Percentiles rank a stretch among this genome's conserved stretches.
These are phyloP conservation scores for Apiospora rasikravindrae DNA, from an alignment of 2,329 filamentous ascomycete species.

Conservation along the genomic window DNA sequence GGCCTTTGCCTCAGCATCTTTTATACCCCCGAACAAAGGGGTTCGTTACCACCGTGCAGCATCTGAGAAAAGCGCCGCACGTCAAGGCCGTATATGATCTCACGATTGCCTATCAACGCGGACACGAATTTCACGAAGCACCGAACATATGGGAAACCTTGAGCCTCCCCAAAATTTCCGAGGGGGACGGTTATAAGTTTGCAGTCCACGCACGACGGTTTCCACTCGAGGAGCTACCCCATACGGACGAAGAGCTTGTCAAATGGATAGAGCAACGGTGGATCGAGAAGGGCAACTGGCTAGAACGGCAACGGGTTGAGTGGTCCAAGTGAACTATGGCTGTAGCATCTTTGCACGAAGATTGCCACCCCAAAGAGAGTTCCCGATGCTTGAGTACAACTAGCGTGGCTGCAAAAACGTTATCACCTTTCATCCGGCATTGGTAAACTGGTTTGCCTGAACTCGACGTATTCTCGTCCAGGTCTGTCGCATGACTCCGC, in stretches of 20 bases:
- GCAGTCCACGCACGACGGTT: conserved; percentile 57
- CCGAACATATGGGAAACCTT: conserved; percentile 61
- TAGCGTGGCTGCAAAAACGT: not conserved
- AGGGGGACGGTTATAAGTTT: conserved; percentile 49
- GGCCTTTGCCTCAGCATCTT: conserved; percentile 59
- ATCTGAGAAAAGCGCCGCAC: conserved; percentile 55
- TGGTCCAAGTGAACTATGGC: conserved; percentile 38
- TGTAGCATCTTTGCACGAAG: not conserved
- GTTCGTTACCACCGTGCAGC: conserved; percentile 63
- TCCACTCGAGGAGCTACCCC: conserved; percentile 52
- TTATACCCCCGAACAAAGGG: conserved; percentile 66
- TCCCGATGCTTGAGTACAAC: not conserved
- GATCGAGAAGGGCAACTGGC: conserved; percentile 58
- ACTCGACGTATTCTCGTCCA: not conserved
- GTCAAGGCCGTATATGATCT: conserved; percentile 62
- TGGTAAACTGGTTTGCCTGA: not conserved
- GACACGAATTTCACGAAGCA: conserved; percentile 48
- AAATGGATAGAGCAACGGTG: conserved; percentile 59
- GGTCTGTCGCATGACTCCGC: not conserved
- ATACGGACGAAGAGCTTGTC: conserved; percentile 52
- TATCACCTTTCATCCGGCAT: not conserved
- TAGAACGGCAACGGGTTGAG: conserved; percentile 50
- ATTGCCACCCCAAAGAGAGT: not conserved
- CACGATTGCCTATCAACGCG: conserved; percentile 57
- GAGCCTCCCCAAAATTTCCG: conserved; percentile 46